These are phyloP conservation scores for Fusarium heterosporum DNA, from an alignment of 2,329 filamentous ascomycete species.

Conservation along the genomic window DNA sequence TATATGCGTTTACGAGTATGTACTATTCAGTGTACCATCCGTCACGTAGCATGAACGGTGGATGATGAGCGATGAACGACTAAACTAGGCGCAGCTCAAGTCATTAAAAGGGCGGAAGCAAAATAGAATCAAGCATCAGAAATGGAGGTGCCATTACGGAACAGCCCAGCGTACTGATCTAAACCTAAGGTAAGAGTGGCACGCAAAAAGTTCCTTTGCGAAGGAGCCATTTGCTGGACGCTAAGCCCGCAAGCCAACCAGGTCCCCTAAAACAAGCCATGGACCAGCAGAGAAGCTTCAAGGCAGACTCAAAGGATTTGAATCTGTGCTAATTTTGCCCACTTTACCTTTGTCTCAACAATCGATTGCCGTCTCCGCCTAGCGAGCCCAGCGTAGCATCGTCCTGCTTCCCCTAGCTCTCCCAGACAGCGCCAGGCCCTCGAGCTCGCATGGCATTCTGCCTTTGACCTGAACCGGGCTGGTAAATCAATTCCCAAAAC, in stretches of 20 bases:
- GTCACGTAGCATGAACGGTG: constrained; percentile 43
- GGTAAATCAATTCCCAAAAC: constrained; percentile 10
- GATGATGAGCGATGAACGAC: constrained; percentile 32
- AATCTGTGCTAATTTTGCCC: constrained; percentile 39
- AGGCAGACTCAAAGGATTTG: constrained; percentile 35
- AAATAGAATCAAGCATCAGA: constrained; percentile 27
- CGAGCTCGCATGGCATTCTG: background rate
- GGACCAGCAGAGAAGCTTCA: constrained; percentile 21
- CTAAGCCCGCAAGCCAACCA: constrained; percentile 26
- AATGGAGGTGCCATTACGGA: constrained; percentile 8
- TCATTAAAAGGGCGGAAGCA: constrained; percentile 28
- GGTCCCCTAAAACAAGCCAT: constrained; percentile 21
- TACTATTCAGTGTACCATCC: constrained; percentile 7
- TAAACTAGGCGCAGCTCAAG: constrained; percentile 33
- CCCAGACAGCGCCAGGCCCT: background rate
- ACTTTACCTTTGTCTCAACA: constrained; percentile 32
- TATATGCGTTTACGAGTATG: constrained; percentile 12
- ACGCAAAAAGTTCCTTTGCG: constrained; percentile 24
- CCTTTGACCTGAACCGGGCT: background rate
- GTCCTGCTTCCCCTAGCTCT: constrained; percentile 27
- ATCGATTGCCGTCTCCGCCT: constrained; percentile 26
- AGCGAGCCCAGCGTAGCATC: constrained; percentile 27
- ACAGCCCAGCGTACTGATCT: background rate
- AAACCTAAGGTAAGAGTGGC: background rate
- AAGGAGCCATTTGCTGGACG: background rate